These are phyloP conservation scores for Penicillium roqueforti DNA, from an alignment of 495 filamentous ascomycete genomes.

Conservation along the genomic window DNA sequence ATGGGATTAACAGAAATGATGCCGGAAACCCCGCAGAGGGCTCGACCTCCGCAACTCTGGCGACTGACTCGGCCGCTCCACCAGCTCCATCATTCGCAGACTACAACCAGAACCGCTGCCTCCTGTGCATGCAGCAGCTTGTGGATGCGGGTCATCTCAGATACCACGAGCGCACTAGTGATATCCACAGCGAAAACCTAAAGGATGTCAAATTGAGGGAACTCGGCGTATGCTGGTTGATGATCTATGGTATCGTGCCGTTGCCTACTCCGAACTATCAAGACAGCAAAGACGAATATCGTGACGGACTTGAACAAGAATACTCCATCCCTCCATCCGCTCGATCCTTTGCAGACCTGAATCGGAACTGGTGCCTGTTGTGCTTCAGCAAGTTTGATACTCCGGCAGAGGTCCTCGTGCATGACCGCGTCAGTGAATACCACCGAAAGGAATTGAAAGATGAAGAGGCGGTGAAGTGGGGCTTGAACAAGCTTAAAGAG, in stretches of 20 bases:
- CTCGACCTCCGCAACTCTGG: constrained; percentile 9
- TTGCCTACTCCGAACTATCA: neutral
- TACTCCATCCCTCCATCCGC: neutral
- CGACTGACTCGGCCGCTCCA: constrained; percentile 21
- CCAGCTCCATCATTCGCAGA: constrained; percentile 63
- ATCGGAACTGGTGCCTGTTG: neutral
- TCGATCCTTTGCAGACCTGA: neutral
- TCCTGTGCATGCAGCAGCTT: constrained; percentile 73
- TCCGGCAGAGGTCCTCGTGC: neutral
- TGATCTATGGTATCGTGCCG: neutral
- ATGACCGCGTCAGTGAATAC: neutral
- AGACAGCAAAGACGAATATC: neutral
- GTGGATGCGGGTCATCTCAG: constrained; percentile 63
- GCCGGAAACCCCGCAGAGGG: constrained; percentile 22
- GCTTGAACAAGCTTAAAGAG: neutral
- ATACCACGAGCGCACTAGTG: constrained; percentile 71
- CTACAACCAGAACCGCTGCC: constrained; percentile 65
- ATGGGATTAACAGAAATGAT: constrained; percentile 48
- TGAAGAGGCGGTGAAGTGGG: neutral
- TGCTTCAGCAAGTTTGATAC: neutral
- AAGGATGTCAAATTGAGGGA: constrained; percentile 53
- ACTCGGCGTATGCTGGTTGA: constrained; percentile 41
- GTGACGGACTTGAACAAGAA: neutral
- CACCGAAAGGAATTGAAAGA: constrained; percentile 4
- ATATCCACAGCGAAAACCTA: constrained; percentile 69